phyloP scores from a whole-genome alignment of 768 basidiomycete species.

The Serendipita sp. region DNA sequence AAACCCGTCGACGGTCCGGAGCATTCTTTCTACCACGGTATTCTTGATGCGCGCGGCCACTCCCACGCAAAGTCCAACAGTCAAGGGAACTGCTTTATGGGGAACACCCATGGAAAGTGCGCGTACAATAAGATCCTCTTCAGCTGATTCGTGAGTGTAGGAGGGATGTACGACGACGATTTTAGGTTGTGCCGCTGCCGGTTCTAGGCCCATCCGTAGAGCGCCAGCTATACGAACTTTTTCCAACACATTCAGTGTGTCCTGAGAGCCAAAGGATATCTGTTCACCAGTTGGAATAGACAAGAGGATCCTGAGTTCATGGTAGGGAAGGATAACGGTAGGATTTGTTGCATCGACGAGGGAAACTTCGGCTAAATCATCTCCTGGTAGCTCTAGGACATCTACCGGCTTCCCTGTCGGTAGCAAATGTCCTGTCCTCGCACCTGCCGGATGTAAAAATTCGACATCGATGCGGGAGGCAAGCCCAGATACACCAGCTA shows the following conservation, averaged over 20 bases:
- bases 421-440: constrained; percentile 52
- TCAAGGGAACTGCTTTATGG: constrained; percentile 59
- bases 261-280: constrained; percentile 12
- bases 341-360: constrained; percentile 64
- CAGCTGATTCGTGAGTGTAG: neutral
- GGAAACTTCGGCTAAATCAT: constrained; percentile 23
- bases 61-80: constrained; percentile 50
- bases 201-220: constrained; percentile 44
- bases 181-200: constrained; percentile 54
- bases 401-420: constrained; percentile 41
- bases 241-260: constrained; percentile 27
- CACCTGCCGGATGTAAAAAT: constrained; percentile 49
- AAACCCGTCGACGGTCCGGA: constrained; percentile 14
- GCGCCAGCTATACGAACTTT: constrained; percentile 39
- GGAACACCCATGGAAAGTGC: constrained; percentile 56
- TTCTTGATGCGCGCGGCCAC: constrained; percentile 40
- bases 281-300: constrained; percentile 12
- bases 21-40: constrained; percentile 38
- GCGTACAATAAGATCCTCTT: constrained; percentile 36
- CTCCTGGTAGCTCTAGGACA: constrained; percentile 21
- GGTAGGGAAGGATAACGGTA: constrained; percentile 39
- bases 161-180: constrained; percentile 38
- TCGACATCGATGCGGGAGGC: constrained; percentile 51
- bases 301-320: constrained; percentile 27
- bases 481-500: constrained; percentile 54